A percentile compares a stretch with the other conserved stretches of the same genome.
Evolutionary conservation across 1,284 basidiomycete species (phyloP).

Genomic region (Gomphus bonarii): DNA sequence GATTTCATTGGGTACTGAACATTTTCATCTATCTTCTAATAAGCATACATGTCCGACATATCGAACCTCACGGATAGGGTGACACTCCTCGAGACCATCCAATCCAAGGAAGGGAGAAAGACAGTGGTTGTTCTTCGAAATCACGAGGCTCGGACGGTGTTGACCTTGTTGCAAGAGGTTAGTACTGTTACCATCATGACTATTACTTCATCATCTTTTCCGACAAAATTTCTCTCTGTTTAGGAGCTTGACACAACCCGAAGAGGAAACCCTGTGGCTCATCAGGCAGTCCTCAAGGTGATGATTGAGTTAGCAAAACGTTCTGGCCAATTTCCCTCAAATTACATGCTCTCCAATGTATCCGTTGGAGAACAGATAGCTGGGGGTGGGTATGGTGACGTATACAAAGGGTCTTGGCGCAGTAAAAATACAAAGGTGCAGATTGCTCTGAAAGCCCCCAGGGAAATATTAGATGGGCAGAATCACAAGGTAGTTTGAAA

Average conservation of each 20-base stretch:
- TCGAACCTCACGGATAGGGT: not conserved
- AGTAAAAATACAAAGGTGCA: not conserved
- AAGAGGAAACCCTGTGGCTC: not conserved
- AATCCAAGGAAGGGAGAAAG: constrained; percentile 22
- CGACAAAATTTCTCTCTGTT: not conserved
- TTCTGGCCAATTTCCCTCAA: not conserved
- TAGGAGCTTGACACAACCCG: not conserved
- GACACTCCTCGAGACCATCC: constrained; percentile 13
- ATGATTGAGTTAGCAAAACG: not conserved
- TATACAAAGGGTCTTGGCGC: not conserved
- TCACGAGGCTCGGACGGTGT: not conserved
- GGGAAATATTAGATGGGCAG: not conserved
- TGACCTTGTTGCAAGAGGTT: not conserved
- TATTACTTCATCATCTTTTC: not conserved
- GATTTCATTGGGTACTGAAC: too few species aligned
- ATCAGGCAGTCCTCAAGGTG: not conserved
- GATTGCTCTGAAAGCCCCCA: not conserved
- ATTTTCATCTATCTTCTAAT: too few species aligned
- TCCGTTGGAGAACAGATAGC: not conserved
- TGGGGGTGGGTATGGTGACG: not conserved
- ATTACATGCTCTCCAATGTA: not conserved
- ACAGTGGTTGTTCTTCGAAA: not conserved
- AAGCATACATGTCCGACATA: not conserved
- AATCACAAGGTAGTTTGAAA: not conserved
- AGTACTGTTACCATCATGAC: not conserved